phyloP scores from a whole-genome alignment of 805 yeast species.

The Saccharomyces paradoxus region DNA sequence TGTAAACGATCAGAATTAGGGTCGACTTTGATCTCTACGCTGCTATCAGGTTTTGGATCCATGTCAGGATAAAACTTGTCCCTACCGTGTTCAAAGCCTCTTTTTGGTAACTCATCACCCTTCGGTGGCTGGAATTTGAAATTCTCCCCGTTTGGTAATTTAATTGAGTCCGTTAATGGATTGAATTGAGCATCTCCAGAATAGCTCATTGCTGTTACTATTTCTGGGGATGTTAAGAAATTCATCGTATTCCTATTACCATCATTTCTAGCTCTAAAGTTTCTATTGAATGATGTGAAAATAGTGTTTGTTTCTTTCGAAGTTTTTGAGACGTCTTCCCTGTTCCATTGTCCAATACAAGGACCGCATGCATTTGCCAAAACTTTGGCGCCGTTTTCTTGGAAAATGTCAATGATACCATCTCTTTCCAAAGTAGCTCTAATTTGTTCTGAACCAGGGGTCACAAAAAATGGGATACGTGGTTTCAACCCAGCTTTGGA shows the following conservation, averaged over 20 bases:
- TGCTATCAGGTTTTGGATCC: constrained; percentile 57
- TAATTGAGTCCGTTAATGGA: constrained; percentile 81
- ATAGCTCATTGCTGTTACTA: constrained; percentile 94
- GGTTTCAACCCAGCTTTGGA: constrained; percentile 85
- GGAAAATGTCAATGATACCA: constrained; percentile 81
- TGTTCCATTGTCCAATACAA: constrained; percentile 99
- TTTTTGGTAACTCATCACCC: constrained; percentile 77
- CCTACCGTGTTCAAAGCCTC: constrained; percentile 73
- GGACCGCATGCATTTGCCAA: constrained; percentile 99
- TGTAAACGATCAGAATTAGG: constrained; percentile 90
- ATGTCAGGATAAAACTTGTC: constrained; percentile 63
- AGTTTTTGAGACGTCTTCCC: constrained; percentile 67
- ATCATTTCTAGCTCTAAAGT: constrained; percentile 95
- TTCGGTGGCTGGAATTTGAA: constrained; percentile 74
- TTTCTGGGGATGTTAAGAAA: constrained; percentile 96
- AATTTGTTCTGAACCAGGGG: constrained; percentile 97
- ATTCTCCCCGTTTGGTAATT: constrained; percentile 55
- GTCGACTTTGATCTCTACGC: constrained; percentile 58
- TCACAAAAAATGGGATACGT: constrained; percentile 83
- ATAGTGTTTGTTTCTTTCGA: constrained; percentile 74
- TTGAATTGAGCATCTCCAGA: constrained; percentile 89
- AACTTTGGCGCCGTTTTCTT: constrained; percentile 87
- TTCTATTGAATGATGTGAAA: constrained; percentile 95
- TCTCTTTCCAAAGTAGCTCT: constrained; percentile 97
- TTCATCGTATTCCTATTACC: constrained; percentile 97